Base-by-base conservation (phyloP, 805 yeast species). In the Candida anglica region DNA sequence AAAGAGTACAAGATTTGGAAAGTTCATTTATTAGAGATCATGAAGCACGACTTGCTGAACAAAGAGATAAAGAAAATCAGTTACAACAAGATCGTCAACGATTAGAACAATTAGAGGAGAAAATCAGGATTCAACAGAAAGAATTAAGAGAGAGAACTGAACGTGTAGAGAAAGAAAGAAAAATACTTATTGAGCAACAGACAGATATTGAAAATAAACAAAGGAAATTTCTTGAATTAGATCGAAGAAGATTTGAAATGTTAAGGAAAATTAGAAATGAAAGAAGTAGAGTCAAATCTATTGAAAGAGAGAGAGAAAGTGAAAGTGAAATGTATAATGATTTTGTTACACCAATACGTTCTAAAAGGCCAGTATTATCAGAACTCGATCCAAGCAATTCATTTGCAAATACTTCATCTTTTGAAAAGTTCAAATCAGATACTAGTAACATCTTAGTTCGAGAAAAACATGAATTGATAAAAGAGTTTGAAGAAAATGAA, bases 171-270 rank as follows among this genome's bases (percentile, higher is more conserved):
- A 15, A 19, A 23, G 34, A 30, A 15, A 26, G 19, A 19, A n/a
- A 26, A 9, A 22, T 29, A 10, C 22, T 22, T 11, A 30, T 19
- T 22, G 27, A 19, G n/a, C 43, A 44, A 11, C 19, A 30, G 15
- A 31, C 20, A n/a, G 34, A 35, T 13, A 19, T 44, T n/a, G 38
- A 32, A 23, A 33, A 22, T 6, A 33, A 39, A 21, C 30, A 40
- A 17, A 20, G 23, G 13, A 19, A 15, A 15, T 20, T 19, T 18
- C 17, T 6, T 11, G 32, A 30, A 20, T 20, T 30, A 16, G 32
- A 30, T n/a, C 5, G 6, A 7, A 13, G 20, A 18, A 19, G 25
- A 15, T 15, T 7, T 14, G 15, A 18, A 29, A 25, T 19, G 16
- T 30, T 15, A 32, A 32, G 21, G 30, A 15, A 7, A 30, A 27